phyloP scores from a whole-genome alignment of 345 rosid genomes.

The Combretum micranthum region DNA sequence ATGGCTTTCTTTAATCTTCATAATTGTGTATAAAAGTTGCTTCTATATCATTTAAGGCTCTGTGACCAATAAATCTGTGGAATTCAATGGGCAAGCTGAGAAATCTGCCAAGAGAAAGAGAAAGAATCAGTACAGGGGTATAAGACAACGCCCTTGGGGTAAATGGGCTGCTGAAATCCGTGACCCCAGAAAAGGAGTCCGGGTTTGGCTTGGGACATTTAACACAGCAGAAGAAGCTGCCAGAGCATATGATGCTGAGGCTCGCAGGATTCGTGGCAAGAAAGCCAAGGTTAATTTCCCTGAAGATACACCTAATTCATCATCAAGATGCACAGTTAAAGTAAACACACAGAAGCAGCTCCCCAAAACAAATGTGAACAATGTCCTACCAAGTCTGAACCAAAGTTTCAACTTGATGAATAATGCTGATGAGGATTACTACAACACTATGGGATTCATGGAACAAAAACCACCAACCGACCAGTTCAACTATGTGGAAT shows the following conservation, averaged over 20 bases:
- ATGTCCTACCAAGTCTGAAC: constrained; percentile 22
- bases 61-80: constrained; percentile 25
- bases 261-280: constrained; percentile 22
- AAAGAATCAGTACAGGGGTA: constrained; percentile 79
- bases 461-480: constrained; percentile 56
- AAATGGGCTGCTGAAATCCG: constrained; percentile 98
- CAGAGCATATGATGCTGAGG: constrained; percentile 25
- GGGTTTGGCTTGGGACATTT: constrained; percentile 92
- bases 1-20: too few relatives aligned
- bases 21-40: too few relatives aligned
- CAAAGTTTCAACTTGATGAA: constrained; percentile 26
- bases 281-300: constrained; percentile 24
- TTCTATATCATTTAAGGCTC: constrained; percentile 23
- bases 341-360: constrained; percentile 28
- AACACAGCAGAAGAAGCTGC: constrained; percentile 90
- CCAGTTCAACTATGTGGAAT: constrained; percentile 35
- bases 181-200: constrained; percentile 66
- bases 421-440: constrained; percentile 46
- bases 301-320: constrained; percentile 5
- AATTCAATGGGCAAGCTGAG: constrained; percentile 46
- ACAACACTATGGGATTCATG: constrained; percentile 29
- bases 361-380: constrained; percentile 29
- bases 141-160: constrained; percentile 96
- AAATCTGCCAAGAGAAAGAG: constrained; percentile 69
- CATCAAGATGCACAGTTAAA: constrained; percentile 38